Evolutionary conservation across 225 moss, liverwort and hornwort genomes (phyloP), one percentile per base, ranked within the genome.

Genomic region (Pseudoscleropodium purum): DNA sequence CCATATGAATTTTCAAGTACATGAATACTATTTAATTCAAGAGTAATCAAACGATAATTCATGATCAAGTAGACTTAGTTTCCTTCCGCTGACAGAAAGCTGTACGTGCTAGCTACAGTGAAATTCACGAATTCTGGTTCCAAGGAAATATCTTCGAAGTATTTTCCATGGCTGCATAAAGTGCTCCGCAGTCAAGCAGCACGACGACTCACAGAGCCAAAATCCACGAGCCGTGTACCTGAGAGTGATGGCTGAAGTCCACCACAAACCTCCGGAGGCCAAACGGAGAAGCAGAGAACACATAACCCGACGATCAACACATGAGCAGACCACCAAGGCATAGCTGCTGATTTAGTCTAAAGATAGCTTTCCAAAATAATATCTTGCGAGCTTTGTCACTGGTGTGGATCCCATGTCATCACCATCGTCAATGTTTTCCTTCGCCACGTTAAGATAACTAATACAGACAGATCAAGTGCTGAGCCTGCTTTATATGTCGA

Each of bases 261-360:
- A 79, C 90, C 89, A 51, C 84, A 87, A 45, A 89, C 93, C 85
- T 93, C 87, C 76, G 85, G 81, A 87, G 89, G 92, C 93, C 89
- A 89, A 83, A 91, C 47, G 68, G 87, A 85, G 89, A 93, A 89
- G 88, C 92, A 90, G 89, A 93, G 91, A 77, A 86, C 85, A 84
- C 90, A 93, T 73, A 92, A 88, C 70, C 85, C 90, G 34, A 92
- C 85, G 85, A 92, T 91, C 92, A 90, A 92, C 90, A 91, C 93
- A 87, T 93, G 87, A 51, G 89, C 85, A 78, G 87, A 85, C 93
- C 93, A 93, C 93, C 92, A 92, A 93, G 93, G 92, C 92, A 93
- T 93, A 92, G 93, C 92, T 93, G 91, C 92, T 81, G 83, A 90
- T 80, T 60, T 60, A 83, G 72, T 41, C 76, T 80, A 79, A 72